Conservation (phyloP, 768 basidiomycete genomes). For the Pleurotus cornucopiae region DNA sequence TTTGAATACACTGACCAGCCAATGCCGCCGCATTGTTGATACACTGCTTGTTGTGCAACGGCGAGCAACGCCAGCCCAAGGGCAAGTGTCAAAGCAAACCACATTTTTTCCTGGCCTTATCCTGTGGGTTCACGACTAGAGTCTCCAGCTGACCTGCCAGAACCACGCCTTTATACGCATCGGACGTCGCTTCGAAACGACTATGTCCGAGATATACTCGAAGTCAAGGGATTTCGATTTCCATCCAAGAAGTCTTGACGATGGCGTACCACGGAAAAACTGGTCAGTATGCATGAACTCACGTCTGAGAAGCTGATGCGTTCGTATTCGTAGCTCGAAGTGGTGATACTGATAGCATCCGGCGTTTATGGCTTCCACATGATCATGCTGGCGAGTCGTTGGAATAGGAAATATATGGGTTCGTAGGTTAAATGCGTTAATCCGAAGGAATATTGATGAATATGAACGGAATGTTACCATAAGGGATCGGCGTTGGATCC, state of each 20-base stretch:
- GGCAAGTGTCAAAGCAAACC: slow-evolving; percentile 15
- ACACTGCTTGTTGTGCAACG: slow-evolving; percentile 35
- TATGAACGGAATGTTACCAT: slow-evolving; percentile 45
- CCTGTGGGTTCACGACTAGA: background rate
- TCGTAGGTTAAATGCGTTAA: background rate
- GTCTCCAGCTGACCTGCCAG: background rate
- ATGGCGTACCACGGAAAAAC: slow-evolving; percentile 5
- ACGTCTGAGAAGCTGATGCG: background rate
- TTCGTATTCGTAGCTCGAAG: slow-evolving; percentile 1
- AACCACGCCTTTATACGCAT: background rate
- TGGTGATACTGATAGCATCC: background rate
- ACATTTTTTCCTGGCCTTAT: slow-evolving; percentile 6
- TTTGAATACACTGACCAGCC: slow-evolving; percentile 33
- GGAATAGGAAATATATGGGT: background rate
- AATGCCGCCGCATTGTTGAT: slow-evolving; percentile 46
- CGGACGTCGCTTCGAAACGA: background rate
- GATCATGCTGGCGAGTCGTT: background rate
- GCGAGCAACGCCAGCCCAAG: slow-evolving; percentile 19
- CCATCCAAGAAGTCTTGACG: background rate
- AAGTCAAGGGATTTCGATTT: background rate
- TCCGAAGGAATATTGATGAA: slow-evolving; percentile 3
- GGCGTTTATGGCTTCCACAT: background rate
- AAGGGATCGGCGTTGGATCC: slow-evolving; percentile 42
- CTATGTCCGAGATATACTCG: slow-evolving; percentile 7
- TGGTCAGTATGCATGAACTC: background rate